phyloP scores from a whole-genome alignment of 2,329 filamentous ascomycete genomes.

The Epichloe amarillans region DNA sequence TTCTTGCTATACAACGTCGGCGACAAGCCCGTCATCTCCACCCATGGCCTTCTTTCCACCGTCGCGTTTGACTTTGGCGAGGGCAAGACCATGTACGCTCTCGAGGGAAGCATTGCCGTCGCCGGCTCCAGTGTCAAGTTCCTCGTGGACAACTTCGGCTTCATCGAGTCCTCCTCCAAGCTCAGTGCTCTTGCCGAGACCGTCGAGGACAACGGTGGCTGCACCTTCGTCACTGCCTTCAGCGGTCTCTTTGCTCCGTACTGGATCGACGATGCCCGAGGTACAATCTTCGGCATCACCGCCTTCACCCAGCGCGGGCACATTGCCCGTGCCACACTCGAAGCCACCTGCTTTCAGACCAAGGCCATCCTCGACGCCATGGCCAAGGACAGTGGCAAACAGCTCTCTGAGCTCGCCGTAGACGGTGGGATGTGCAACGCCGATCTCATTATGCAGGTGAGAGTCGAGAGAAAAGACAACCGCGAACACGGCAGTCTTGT shows the following conservation, averaged over 20 bases:
- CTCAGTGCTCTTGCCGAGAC: conserved; percentile 33
- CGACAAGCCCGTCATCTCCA: conserved; percentile 64
- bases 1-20: conserved; percentile 78
- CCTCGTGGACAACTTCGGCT: conserved; percentile 42
- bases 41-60: conserved; percentile 62
- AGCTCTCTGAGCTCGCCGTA: conserved; percentile 60
- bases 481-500: background rate
- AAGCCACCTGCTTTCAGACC: conserved; percentile 73
- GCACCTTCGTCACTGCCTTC: conserved; percentile 68
- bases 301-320: conserved; percentile 65
- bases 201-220: conserved; percentile 56
- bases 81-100: conserved; percentile 54
- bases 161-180: conserved; percentile 35
- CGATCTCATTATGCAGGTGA: conserved; percentile 60
- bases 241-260: conserved; percentile 72
- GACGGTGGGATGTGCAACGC: conserved; percentile 76
- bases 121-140: conserved; percentile 67
- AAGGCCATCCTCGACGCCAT: conserved; percentile 72
- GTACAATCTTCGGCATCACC: conserved; percentile 68
- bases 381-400: conserved; percentile 66
- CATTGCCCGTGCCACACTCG: conserved; percentile 65
- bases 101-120: conserved; percentile 67
- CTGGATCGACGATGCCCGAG: conserved; percentile 73
- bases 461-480: conserved; percentile 7
- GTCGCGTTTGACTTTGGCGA: conserved; percentile 65